Evolutionary conservation across 257 asterid species (phyloP), one percentile per base, ranked within the genome.

Genomic region (Solanum piurae): DNA sequence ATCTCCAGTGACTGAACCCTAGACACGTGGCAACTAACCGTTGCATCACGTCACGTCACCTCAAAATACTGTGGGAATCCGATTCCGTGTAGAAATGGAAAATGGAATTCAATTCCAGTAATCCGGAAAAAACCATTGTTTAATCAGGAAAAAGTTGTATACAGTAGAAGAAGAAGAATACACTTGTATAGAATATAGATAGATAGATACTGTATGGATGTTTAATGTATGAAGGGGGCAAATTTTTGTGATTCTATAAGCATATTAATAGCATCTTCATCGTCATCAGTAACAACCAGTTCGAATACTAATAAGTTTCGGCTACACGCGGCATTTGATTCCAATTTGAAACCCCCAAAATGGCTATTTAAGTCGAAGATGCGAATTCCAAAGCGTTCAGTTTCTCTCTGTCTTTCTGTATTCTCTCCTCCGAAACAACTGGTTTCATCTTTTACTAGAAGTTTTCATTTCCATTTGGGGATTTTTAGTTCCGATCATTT

Each of bases 351-450:
- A 90, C 89, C 88, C 93, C 74, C 66, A 40, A 87, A 86, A 94
- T 93, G 95, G 88, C 87, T 93, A 93, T 94, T 85, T 94, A 94
- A 89, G 6, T 38, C 85, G 52, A 92, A 64, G 92, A 95, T 95
- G 98, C 98, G 95, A 87, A 77, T 94, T 66, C 92, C 95, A 44
- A 94, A 85, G 91, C 94, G 90, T 72, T 92, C 96, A n/a, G 86
- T 94, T 72, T 89, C 96, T 5, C 84, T 91, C 76, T 92, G 92
- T 71, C 88, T 92, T 29, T 91, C 93, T 10, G 72, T 91, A 8
- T 89, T 88, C 80, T 87, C 89, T 40, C 92, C 90, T 14, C 36
- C 86, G 64, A 85, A 68, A 13, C n/a, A 80, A 86, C 4, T 87
- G 77, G 40, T 68, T 12, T 83, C 85, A 60, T 87, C 88, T 89